Base-by-base conservation (phyloP, 2,329 filamentous ascomycete genomes). In the Apiospora koreana region DNA sequence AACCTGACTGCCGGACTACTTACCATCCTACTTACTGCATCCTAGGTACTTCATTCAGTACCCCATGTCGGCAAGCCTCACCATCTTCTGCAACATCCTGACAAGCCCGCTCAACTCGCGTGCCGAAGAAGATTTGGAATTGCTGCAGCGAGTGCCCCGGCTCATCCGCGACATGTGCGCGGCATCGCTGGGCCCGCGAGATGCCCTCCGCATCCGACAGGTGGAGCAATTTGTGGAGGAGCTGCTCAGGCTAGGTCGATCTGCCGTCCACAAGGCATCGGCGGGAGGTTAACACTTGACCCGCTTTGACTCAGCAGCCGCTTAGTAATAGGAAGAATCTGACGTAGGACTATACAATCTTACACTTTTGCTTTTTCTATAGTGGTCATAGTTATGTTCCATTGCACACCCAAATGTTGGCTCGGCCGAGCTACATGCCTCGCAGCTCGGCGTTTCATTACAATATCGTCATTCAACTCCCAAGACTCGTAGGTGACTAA, bases 21-120 rank as follows among this genome's bases (percentile, higher is more conserved):
- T n/a, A n/a, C n/a, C n/a, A n/a, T n/a, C n/a, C n/a, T n/a, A n/a
- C n/a, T n/a, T n/a, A n/a, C n/a, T n/a, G n/a, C n/a, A n/a, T 42
- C 75, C 74, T 69, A 89, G 87, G 86, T n/a, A 76, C 88, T 3
- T 80, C 88, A 2, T 89, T 88, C 73, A 54, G 48, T 89, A 89
- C 69, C 87, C 87, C 1, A 84, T 87, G 69, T 84, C 86, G 0
- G 87, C 87, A 1, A 79, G 88, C 18, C 79, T 89, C 68, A 83
- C 82, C 1, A 79, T 90, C 0, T 90, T 89, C 74, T 87, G 85
- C 78, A 87, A 86, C 71, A 83, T 89, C 41, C 77, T 90, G 0
- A 78, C 82, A 28, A 80, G 86, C 41, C 87, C 88, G 0, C 77
- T 83, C 0, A 78, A 85, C 35, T 77, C 81, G 0, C 78, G 83